Conservation (phyloP, 148 eudicot species). For the Salicornia ramosissima region DNA sequence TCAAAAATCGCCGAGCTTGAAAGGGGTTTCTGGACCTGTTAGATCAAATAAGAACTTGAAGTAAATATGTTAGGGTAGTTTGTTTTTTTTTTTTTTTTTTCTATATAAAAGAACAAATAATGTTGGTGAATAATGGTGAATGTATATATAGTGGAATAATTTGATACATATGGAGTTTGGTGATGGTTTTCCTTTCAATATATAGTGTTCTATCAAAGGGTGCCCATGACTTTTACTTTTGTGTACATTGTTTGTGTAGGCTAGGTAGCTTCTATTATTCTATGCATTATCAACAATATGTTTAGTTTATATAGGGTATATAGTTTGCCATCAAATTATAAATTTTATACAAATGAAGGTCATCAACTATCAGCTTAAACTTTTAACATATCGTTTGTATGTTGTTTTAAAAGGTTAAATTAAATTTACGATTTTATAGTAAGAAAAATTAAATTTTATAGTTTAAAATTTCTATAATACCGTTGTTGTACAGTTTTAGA, state of each 20-base stretch:
- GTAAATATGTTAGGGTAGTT: conserved; percentile 16
- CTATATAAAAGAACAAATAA: too few relatives aligned
- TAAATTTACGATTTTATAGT: too few relatives aligned
- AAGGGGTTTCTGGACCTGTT: conserved; percentile 24
- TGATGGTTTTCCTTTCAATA: background rate
- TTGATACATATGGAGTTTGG: background rate
- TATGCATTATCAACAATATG: too few relatives aligned
- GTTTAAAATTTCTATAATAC: too few relatives aligned
- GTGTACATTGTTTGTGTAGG: background rate
- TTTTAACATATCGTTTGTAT: too few relatives aligned
- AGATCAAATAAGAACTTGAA: conserved; percentile 19
- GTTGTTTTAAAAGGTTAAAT: too few relatives aligned
- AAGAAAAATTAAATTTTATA: too few relatives aligned
- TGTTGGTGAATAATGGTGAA: conserved; percentile 13
- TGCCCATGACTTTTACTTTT: background rate
- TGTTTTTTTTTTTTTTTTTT: too few relatives aligned
- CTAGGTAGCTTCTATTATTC: too few relatives aligned
- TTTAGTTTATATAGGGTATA: background rate
- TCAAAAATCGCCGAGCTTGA: conserved; percentile 48
- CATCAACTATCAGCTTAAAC: too few relatives aligned
- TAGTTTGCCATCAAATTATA: background rate
- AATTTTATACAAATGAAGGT: too few relatives aligned
- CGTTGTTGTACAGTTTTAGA: too few relatives aligned
- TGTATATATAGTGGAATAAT: background rate
- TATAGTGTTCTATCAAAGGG: background rate